These are phyloP conservation scores for Drosera capensis DNA, from an alignment of 148 eudicot species.

Conservation along the genomic window DNA sequence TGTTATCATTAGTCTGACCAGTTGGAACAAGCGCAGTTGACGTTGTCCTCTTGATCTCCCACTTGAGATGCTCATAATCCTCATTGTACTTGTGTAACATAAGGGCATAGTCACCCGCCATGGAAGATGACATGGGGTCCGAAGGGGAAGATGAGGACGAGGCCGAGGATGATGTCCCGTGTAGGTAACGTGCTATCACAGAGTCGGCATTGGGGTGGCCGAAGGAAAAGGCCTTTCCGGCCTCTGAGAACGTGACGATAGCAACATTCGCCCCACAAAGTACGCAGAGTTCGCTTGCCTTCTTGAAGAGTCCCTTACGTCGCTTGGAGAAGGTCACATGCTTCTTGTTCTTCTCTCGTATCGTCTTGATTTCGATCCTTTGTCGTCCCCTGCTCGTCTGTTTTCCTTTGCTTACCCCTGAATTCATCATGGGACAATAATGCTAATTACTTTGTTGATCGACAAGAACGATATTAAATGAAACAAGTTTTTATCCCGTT, in stretches of 20 bases:
- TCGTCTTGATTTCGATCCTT: neutral
- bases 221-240: constrained; percentile 5
- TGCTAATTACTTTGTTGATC: too few relatives aligned
- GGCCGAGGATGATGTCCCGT: neutral
- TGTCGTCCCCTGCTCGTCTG: neutral
- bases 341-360: constrained; percentile 3
- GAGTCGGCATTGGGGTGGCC: constrained; percentile 3
- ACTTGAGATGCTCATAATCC: neutral
- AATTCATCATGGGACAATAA: too few relatives aligned
- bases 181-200: constrained; percentile 1
- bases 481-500: too few relatives aligned
- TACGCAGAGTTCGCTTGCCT: constrained; percentile 3
- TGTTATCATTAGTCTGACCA: too few relatives aligned
- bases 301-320: constrained; percentile 2
- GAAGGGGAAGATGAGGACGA: neutral
- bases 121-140: neutral
- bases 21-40: too few relatives aligned
- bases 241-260: constrained; percentile 3
- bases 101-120: neutral
- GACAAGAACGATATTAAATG: too few relatives aligned
- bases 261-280: constrained; percentile 3
- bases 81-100: neutral
- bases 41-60: neutral
- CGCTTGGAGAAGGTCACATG: constrained; percentile 7
- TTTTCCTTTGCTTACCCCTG: too few relatives aligned